Conservation (phyloP, 2,329 filamentous ascomycete genomes). For the Orbilia quercus region DNA sequence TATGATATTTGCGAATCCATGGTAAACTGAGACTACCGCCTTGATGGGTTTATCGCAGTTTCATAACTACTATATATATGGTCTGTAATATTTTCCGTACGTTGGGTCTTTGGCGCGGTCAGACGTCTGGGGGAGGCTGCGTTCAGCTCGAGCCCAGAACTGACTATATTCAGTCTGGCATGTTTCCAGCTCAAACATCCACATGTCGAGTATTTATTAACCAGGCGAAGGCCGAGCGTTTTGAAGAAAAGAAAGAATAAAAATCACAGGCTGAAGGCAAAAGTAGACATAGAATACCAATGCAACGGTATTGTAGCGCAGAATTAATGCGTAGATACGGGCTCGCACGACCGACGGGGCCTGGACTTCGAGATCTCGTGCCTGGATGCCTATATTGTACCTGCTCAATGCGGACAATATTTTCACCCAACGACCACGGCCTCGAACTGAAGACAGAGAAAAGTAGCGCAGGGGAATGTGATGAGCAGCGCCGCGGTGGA, state of each 20-base stretch:
- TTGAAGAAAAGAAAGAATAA: neutral
- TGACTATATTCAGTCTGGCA: no score
- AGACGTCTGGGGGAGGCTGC: no score
- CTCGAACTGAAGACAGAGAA: neutral
- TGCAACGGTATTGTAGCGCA: no score
- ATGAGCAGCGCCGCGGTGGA: neutral
- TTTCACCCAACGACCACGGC: neutral
- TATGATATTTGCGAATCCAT: no score
- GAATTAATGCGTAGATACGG: neutral
- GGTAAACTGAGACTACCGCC: no score
- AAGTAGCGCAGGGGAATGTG: neutral
- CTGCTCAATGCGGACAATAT: constrained; percentile 9
- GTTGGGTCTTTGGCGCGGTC: no score
- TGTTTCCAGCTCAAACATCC: neutral
- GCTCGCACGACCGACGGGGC: neutral
- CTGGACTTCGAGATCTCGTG: constrained; percentile 12
- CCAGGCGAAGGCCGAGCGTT: neutral
- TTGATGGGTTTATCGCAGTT: no score
- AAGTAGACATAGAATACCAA: no score
- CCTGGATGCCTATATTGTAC: constrained; percentile 23
- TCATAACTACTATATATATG: no score
- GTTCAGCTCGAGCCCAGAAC: no score
- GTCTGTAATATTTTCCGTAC: no score
- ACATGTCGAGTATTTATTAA: neutral
- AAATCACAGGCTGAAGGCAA: no score